Evolutionary conservation across 768 basidiomycete species (phyloP), one percentile per base, ranked within the genome.

Genomic region (Candolleomyces aberdarensis): DNA sequence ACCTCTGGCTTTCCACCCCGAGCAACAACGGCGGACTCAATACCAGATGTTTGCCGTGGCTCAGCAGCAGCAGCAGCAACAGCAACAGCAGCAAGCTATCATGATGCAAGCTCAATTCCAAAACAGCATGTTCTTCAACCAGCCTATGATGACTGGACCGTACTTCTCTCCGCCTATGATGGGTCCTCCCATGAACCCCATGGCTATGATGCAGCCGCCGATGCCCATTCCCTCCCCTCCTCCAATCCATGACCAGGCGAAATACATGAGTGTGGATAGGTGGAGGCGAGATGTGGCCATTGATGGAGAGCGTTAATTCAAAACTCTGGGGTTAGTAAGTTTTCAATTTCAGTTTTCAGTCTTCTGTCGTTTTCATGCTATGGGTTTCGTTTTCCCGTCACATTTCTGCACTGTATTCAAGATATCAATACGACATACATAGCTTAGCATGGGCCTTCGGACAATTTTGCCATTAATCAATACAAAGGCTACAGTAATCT

Each of bases 271-370:
- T 3, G 91, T 94, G 29, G 92, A 94, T 71, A 83, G 83, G 62
- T 94, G 92, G 92, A 84, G 92, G 64, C 85, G 82, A 63, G 85
- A 91, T 66, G 89, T 94, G 49, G 85, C 83, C 17, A 84, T 88
- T 11, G 89, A 89, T 65, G 87, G 86, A n/a, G 78, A 26, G 26
- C 1, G 26, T 26, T 26, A 26, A 26, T 26, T 26, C 26, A 84
- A 59, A 57, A 56, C 57, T 60, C 36, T 41, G 19, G 57, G 60
- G 10, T 14, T 31, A 56, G 10, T 22, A 13, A 17, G n/a, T 36
- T 22, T 31, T 31, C 52, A 43, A 5, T 43, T 26, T 26, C 3
- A 26, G 26, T 26, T 3, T 26, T 26, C 26, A 26, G 26, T 26
- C 3, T 26, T 26, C 26, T 26, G 26, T 26, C 26, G 26, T 26